Conservation (phyloP, 129 eudicot species). For the Centella asiatica region DNA sequence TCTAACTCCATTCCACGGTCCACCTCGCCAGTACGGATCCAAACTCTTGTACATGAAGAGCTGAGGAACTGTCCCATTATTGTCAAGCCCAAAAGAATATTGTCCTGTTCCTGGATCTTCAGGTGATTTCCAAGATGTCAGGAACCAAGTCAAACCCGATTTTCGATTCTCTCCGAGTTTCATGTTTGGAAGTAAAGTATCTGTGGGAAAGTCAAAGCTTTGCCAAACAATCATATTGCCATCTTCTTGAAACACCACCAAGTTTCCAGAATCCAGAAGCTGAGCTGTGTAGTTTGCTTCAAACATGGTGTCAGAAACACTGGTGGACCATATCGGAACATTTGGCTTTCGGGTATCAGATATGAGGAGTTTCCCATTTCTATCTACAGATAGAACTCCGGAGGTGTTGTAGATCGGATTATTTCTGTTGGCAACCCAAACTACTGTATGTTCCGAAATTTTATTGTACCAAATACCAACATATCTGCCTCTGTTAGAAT, state of each 20-base stretch:
- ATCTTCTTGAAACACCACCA: background rate
- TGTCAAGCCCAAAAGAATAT: background rate
- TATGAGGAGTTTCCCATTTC: constrained; percentile 8
- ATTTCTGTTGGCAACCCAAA: constrained; percentile 17
- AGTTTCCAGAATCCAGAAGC: constrained; percentile 11
- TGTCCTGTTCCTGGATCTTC: background rate
- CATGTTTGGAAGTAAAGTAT: background rate
- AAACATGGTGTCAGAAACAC: background rate
- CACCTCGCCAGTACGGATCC: background rate
- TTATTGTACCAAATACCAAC: constrained; percentile 5
- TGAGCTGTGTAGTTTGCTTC: background rate
- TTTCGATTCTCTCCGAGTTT: constrained; percentile 4
- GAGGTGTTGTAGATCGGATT: background rate
- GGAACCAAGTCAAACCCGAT: background rate
- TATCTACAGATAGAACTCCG: constrained; percentile 9
- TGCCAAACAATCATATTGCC: background rate
- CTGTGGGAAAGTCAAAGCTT: constrained; percentile 9
- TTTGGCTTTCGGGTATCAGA: background rate
- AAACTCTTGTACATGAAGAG: constrained; percentile 1
- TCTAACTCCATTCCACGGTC: constrained; percentile 5
- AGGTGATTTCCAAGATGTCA: constrained; percentile 7
- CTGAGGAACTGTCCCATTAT: constrained; percentile 1
- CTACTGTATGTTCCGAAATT: constrained; percentile 1
- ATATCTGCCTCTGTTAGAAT: background rate
- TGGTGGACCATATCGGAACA: constrained; percentile 10